Evolutionary conservation across 2,329 filamentous ascomycete species (phyloP), one percentile per base, ranked within the genome.

Genomic region (Whalleya microplaca): DNA sequence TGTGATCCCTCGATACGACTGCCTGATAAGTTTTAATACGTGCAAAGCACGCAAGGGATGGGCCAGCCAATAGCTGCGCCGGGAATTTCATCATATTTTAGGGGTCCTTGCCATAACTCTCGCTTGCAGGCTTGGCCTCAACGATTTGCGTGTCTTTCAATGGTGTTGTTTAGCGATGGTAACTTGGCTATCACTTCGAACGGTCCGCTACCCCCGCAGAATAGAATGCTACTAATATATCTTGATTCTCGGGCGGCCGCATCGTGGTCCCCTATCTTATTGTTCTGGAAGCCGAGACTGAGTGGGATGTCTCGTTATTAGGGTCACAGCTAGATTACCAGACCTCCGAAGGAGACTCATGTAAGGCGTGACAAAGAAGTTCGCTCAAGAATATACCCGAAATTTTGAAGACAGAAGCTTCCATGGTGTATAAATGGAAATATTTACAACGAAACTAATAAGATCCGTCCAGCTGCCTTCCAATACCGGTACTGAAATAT

Each of bases 261-360:
- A 51, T 58, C 49, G 52, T 56, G 37, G 43, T 47, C 48, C 10
- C 12, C 45, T 55, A 49, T 45, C 58, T 40, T n/a, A 21, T 20
- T 23, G 43, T 63, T 61, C 60, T 63, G 58, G 55, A 63, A 61
- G 50, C 40, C 19, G 40, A 50, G 29, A 48, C 37, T 29, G 41
- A 45, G 47, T 49, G 45, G 20, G 21, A 45, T 23, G 18, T 43
- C 23, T 47, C 48, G 20, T 23, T 48, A 37, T 37, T 16, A 14
- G 32, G 23, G 23, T 27, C 23, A 27, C 23, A 27, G 9, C 9
- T 27, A 27, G 23, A 27, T 27, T 27, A 9, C 23, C 9, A 9
- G 23, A 4, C 23, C 23, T 27, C 4, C 23, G 4, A 27, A 27
- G 9, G 9, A 9, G 23, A 27, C 23, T 27, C 23, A 27, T 27